Base-by-base conservation (phyloP, 805 yeast genomes). In the Ogataea neopini region DNA sequence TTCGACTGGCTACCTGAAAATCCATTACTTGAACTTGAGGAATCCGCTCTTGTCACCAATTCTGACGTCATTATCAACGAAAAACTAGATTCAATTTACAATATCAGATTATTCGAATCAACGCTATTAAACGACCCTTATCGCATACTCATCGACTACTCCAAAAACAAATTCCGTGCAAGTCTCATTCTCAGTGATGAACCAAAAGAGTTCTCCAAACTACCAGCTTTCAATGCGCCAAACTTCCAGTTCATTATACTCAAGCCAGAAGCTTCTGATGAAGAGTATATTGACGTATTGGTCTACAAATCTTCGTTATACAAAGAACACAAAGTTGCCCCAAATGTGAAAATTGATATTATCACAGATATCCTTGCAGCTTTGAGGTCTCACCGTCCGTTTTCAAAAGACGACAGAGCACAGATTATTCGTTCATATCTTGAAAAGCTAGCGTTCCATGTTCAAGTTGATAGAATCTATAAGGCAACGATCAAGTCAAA, bases 401-500 rank as follows among this genome's bases (percentile, higher is more conserved):
- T 74, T 45, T 62, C 60, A 44, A 72, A 66, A 45, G 69, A 71
- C 43, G 77, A 72, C 40, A 64, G 81, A 40, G 68, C 75, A 0
- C 40, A 50, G 13, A 76, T 84, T 23, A 76, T 84, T 13, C 49
- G 67, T 20, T 62, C 61, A 8, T 85, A 80, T 58, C 66, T 84
- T 25, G 68, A 66, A 17, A 73, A 67, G 39, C 56, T 84, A 40
- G 86, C 87, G 13, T 75, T 80, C 44, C 73, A 77, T 47, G 79
- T 84, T 13, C 91, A 85, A 63, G 78, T 83, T n/a, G 79, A 78
- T 9, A 66, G 91, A 41, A 76, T 85, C 9, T 83, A 76, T 62
- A 77, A 75, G 55, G 83, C 81, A 2, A 61, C 72, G 19, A 46
- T 74, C 38, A 57, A 52, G 40, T 48, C 64, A 1, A 63, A 60